Percentiles rank a stretch among this genome's conserved stretches.
Conservation (phyloP, 2,329 filamentous ascomycete genomes). For the Colletotrichum destructivum region DNA sequence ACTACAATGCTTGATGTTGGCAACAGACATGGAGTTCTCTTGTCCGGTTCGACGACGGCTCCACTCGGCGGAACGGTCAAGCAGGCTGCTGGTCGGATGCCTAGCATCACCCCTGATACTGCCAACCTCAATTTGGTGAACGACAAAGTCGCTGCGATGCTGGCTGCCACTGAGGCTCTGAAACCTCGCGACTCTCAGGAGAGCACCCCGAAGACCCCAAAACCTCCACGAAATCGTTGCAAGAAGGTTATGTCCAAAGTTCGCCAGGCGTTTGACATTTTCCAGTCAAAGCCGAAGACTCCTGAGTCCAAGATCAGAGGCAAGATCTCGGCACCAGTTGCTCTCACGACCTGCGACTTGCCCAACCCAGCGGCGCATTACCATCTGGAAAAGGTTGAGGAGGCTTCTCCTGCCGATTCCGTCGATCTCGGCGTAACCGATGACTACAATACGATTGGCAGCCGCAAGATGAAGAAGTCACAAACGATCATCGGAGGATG, state of each 20-base stretch:
- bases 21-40: conserved; percentile 1
- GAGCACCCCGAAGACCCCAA: conserved; percentile 42
- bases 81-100: background rate
- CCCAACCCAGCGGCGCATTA: conserved; percentile 32
- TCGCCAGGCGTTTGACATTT: conserved; percentile 52
- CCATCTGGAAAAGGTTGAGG: conserved; percentile 36
- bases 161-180: conserved; percentile 53
- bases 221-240: conserved; percentile 49
- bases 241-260: conserved; percentile 53
- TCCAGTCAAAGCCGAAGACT: conserved; percentile 48
- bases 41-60: conserved; percentile 33
- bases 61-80: conserved; percentile 22
- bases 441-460: conserved; percentile 51
- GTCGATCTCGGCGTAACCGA: conserved; percentile 54
- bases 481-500: conserved; percentile 51
- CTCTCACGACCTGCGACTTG: conserved; percentile 12
- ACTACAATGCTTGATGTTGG: conserved; percentile 30
- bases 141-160: conserved; percentile 55
- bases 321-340: conserved; percentile 38
- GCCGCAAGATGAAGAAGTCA: conserved; percentile 49
- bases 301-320: conserved; percentile 40
- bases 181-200: conserved; percentile 48
- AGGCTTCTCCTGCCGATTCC: conserved; percentile 48
- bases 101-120: too few relatives aligned
- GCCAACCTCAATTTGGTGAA: conserved; percentile 48